Conservation (phyloP, 495 filamentous ascomycete genomes). For the Hypoxylon fuscum region DNA sequence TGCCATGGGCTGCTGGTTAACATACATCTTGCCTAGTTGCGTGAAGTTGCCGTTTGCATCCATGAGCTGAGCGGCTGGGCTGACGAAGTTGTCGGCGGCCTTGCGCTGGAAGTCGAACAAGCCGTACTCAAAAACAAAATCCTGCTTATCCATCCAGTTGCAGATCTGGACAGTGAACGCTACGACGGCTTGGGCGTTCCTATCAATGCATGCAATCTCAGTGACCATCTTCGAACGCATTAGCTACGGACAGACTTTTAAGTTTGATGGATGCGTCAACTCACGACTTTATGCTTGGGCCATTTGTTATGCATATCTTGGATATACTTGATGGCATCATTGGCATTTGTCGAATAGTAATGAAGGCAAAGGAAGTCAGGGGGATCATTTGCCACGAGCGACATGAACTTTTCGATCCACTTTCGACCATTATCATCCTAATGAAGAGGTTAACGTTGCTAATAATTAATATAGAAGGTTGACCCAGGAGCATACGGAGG, state of each 20-base stretch:
- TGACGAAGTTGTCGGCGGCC: constrained; percentile 55
- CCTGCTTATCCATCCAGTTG: constrained; percentile 56
- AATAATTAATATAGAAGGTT: neutral
- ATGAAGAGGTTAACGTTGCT: constrained; percentile 12
- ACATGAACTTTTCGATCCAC: constrained; percentile 59
- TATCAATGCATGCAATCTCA: constrained; percentile 56
- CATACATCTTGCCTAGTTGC: constrained; percentile 51
- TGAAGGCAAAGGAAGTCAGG: constrained; percentile 58
- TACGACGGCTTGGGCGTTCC: constrained; percentile 47
- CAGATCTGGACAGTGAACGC: constrained; percentile 53
- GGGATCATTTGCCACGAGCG: constrained; percentile 39
- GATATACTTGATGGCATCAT: constrained; percentile 44
- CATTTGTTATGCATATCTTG: constrained; percentile 49
- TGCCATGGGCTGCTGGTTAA: constrained; percentile 41
- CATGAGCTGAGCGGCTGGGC: constrained; percentile 58
- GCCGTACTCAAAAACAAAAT: constrained; percentile 56
- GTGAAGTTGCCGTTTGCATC: constrained; percentile 53
- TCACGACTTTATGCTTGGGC: constrained; percentile 40
- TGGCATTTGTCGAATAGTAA: constrained; percentile 55
- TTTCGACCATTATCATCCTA: constrained; percentile 47
- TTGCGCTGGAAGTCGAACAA: constrained; percentile 58
- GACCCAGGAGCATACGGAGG: constrained; percentile 27
- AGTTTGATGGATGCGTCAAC: constrained; percentile 5
- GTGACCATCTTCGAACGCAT: constrained; percentile 46
- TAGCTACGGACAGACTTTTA: neutral